Evolutionary conservation across 768 basidiomycete species (phyloP), one percentile per base, ranked within the genome.

Genomic region (Tulasnella sp.): DNA sequence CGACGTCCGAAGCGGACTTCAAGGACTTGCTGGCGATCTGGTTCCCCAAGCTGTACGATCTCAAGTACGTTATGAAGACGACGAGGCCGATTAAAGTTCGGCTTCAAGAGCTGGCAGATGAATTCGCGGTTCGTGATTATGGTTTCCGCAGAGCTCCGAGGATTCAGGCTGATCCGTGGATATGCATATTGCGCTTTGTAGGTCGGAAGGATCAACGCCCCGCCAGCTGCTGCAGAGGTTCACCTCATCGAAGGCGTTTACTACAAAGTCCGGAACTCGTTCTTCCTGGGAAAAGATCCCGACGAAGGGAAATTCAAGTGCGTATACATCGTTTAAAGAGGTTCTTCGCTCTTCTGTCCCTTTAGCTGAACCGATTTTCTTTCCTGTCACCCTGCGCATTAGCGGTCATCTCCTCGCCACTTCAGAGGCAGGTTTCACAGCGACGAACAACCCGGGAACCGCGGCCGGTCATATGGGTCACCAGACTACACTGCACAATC

Each of bases 201-300:
- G 95, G 90, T 97, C 35, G 83, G 89, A 81, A 88, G 95, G 59
- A 92, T 94, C 80, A 94, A 94, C 5, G 92, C 94, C 71, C 95
- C 97, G 80, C 96, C 97, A 82, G 95, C 96, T 11, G 96, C 97
- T 16, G 95, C 94, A n/a, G 97, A 98, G 79, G 94, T 92, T 16
- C 88, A 98, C 47, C 86, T 99, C 62, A 98, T 95, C 7, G 88
- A 94, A 2, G 88, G 90, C 1, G 93, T 93, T 0, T 98, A 98
- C 82, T 98, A 98, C 89, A 92, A 95, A 80, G 92, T 98, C 86
- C 88, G 92, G 35, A 89, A 94, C 76, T 80, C 90, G 17, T 98
- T 95, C 82, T 99, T 99, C 82, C 87, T 89, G 0, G 62, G 62
- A 74, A 91, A 94, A 79, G 83, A 86, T n/a, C 85, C 97, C 68